Evolutionary conservation across 2,329 filamentous ascomycete species (phyloP).

Genomic region (Colletotrichum shisoi): DNA sequence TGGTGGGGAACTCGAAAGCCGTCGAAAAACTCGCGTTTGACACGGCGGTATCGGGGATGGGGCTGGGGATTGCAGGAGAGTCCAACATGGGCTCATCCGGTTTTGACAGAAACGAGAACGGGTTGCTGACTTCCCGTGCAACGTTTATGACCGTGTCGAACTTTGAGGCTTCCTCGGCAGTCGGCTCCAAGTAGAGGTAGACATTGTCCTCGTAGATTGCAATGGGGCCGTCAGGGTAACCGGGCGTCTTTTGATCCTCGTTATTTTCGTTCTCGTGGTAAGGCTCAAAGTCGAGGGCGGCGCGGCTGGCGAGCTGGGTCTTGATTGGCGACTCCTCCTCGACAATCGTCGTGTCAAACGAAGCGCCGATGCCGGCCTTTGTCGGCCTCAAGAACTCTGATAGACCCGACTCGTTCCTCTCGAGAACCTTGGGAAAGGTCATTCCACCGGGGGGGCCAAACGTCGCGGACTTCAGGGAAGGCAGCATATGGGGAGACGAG

Average conservation of each 20-base stretch:
- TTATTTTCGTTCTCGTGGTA: constrained; percentile 74
- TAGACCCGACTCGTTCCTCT: constrained; percentile 67
- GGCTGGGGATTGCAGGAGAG: constrained; percentile 53
- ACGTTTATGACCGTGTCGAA: constrained; percentile 89
- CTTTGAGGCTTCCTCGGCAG: constrained; percentile 75
- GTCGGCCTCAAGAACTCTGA: constrained; percentile 65
- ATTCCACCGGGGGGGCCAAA: constrained; percentile 70
- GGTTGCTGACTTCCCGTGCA: constrained; percentile 81
- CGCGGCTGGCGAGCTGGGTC: constrained; percentile 68
- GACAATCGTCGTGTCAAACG: constrained; percentile 56
- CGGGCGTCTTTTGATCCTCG: constrained; percentile 81
- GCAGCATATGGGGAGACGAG: constrained; percentile 72
- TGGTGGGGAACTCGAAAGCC: constrained; percentile 63
- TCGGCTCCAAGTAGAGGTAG: constrained; percentile 81
- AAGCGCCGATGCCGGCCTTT: constrained; percentile 50
- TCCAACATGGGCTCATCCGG: constrained; percentile 44
- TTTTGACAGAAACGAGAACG: constrained; percentile 61
- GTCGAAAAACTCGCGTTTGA: constrained; percentile 67
- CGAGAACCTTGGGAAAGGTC: constrained; percentile 68
- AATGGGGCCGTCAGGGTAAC: constrained; percentile 82
- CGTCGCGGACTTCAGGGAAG: constrained; percentile 64
- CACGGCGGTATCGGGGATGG: constrained; percentile 63
- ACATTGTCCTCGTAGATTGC: constrained; percentile 82
- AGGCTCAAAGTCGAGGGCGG: constrained; percentile 66
- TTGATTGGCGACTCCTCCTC: constrained; percentile 68